These are phyloP conservation scores for Fragilariopsis cylindrus DNA, from an alignment of 108 stramenopile genomes.

Conservation along the genomic window DNA sequence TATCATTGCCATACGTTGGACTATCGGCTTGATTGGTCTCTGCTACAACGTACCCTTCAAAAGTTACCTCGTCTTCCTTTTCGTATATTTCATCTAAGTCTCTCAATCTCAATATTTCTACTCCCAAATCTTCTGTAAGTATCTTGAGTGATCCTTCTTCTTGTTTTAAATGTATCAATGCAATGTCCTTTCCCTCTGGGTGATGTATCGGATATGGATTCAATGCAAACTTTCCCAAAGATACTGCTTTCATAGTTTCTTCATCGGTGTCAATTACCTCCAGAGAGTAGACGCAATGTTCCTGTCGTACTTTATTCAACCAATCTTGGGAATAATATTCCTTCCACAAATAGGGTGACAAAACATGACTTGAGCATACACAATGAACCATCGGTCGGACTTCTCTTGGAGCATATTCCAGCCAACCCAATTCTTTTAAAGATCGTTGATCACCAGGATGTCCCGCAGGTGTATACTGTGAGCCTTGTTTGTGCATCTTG, in stretches of 20 bases:
- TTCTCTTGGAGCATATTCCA: constrained; percentile 76
- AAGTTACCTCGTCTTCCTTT: constrained; percentile 64
- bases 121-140: constrained; percentile 58
- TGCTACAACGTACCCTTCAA: constrained; percentile 82
- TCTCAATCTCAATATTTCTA: constrained; percentile 57
- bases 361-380: constrained; percentile 76
- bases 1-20: constrained; percentile 11
- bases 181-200: constrained; percentile 72
- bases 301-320: constrained; percentile 60
- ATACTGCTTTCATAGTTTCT: constrained; percentile 22
- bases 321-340: constrained; percentile 86
- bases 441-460: constrained; percentile 45
- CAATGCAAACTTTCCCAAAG: constrained; percentile 73
- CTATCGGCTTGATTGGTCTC: constrained; percentile 46
- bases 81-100: constrained; percentile 63
- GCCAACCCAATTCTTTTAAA: constrained; percentile 70
- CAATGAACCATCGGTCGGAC: constrained; percentile 76
- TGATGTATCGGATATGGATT: constrained; percentile 84
- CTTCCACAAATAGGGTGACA: constrained; percentile 81
- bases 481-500: constrained; percentile 44
- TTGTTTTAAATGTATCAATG: constrained; percentile 75
- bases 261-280: constrained; percentile 46
- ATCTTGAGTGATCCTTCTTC: constrained; percentile 63
- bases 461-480: constrained; percentile 60
- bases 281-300: constrained; percentile 59